phyloP scores from a whole-genome alignment of 2,329 filamentous ascomycete species.

The Ascochyta rabiei region DNA sequence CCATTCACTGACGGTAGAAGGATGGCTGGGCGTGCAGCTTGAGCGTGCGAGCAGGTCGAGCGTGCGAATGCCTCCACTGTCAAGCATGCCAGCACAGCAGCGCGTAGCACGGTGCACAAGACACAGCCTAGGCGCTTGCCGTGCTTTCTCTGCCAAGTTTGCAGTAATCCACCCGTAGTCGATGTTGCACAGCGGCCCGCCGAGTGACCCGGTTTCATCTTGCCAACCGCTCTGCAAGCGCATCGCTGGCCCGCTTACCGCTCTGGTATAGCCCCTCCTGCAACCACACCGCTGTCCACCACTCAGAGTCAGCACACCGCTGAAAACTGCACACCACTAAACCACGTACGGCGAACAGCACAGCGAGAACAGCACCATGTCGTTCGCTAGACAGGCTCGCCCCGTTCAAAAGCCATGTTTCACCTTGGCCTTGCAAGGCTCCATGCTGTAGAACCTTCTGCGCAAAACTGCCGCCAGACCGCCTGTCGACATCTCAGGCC shows the following conservation, averaged over 20 bases:
- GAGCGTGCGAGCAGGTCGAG: background rate
- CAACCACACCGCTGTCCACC: constrained; percentile 33
- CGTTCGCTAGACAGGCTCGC: constrained; percentile 41
- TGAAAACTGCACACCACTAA: constrained; percentile 17
- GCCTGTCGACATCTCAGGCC: constrained; percentile 32
- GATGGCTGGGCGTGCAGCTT: too few relatives aligned
- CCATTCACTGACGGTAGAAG: too few relatives aligned
- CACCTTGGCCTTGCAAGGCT: constrained; percentile 40
- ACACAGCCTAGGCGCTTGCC: constrained; percentile 17
- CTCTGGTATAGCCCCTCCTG: constrained; percentile 28
- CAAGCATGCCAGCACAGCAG: background rate
- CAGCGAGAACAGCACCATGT: constrained; percentile 31
- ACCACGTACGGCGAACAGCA: constrained; percentile 8
- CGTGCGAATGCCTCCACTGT: background rate
- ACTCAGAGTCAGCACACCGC: constrained; percentile 30
- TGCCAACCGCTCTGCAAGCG: constrained; percentile 46
- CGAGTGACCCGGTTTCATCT: constrained; percentile 43
- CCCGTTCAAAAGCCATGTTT: constrained; percentile 45
- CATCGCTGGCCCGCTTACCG: constrained; percentile 35
- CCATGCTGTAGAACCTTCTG: constrained; percentile 34
- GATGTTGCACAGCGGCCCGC: constrained; percentile 17
- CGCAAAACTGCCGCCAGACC: constrained; percentile 41
- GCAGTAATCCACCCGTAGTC: constrained; percentile 10
- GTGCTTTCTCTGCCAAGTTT: constrained; percentile 8
- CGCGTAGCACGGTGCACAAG: constrained; percentile 4